Evolutionary conservation across 176 grass and related monocot genomes (phyloP).

Genomic region (Miscanthus lutarioriparius): DNA sequence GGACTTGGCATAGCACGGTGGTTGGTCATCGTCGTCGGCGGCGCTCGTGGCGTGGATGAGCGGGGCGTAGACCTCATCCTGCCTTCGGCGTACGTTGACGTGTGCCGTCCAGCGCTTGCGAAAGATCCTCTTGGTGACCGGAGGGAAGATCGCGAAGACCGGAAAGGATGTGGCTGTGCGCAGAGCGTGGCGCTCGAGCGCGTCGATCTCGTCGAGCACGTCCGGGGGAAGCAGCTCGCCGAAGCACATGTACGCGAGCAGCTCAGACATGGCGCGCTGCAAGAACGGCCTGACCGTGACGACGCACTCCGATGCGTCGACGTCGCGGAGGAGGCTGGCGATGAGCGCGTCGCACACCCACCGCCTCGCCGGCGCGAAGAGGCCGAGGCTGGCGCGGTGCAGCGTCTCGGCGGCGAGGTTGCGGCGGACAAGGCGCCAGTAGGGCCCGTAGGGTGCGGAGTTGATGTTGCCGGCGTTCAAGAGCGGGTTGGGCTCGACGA

Average conservation of each 20-base stretch:
- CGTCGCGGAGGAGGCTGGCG: slow-evolving; percentile 3
- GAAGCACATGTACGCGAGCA: slow-evolving; percentile 55
- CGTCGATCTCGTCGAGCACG: slow-evolving; percentile 39
- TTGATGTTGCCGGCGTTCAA: slow-evolving; percentile 48
- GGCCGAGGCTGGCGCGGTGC: slow-evolving; percentile 2
- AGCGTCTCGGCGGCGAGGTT: slow-evolving; percentile 31
- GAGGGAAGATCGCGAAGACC: slow-evolving; percentile 52
- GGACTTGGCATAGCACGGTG: slow-evolving; percentile 40
- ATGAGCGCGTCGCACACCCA: slow-evolving; percentile 36
- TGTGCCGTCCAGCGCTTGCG: slow-evolving; percentile 29
- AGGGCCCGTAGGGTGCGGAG: slow-evolving; percentile 34
- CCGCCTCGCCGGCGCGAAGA: slow-evolving; percentile 5
- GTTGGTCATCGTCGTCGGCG: not conserved
- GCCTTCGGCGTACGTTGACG: slow-evolving; percentile 11
- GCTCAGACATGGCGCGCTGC: slow-evolving; percentile 42
- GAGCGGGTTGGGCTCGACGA: not conserved
- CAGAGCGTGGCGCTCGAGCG: slow-evolving; percentile 7
- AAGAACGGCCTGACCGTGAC: slow-evolving; percentile 37
- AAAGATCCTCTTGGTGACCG: slow-evolving; percentile 51
- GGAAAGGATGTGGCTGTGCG: slow-evolving; percentile 3
- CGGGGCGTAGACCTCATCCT: slow-evolving; percentile 33
- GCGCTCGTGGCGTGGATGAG: slow-evolving; percentile 25
- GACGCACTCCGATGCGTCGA: not conserved
- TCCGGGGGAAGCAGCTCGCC: slow-evolving; percentile 37
- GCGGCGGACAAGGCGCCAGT: slow-evolving; percentile 55